Base-by-base conservation (phyloP, 1,284 basidiomycete species). In the Lignosus rhinocerotis region DNA sequence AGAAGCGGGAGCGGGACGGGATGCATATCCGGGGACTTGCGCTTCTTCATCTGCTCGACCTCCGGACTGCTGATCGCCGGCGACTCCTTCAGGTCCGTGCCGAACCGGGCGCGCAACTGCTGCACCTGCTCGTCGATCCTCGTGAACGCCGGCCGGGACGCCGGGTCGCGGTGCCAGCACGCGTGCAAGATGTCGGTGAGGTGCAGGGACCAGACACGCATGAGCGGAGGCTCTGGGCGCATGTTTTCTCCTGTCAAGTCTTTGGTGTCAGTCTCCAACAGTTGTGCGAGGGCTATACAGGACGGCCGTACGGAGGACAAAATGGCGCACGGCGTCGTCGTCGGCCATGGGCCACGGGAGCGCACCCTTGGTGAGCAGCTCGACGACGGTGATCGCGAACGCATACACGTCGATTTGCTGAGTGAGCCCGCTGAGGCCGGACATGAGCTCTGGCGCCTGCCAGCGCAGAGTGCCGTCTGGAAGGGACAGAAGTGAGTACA, bases 391-490 rank as follows among this genome's bases (percentile, higher is more conserved):
- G 44, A 92, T 86, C 0, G 85, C 84, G 67, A 87, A 93, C 1
- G 90, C 82, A 66, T 91, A 93, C 0, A 90, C 82, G 65, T 92
- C 89, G 59, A 82, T 80, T 56, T 81, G 78, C 3, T 76, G 72
- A 0, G 88, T 90, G 39, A 88, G 69, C 21, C 75, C 71, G 47
- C 70, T 75, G 31, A 71, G 66, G 0, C 84, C 87, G 3, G 69
- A 68, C 76, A 92, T 79, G 30, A 90, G 73, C 70, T 93, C 90
- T 1, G 90, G 90, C 5, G 89, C 81, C 66, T 85, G 85, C 90
- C 90, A 92, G 6, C 87, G 75, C 36, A 88, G 73, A 0, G 83
- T 87, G 5, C 84, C 86, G 66, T 80, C 82, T 84, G 54, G 6
- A 33, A 31, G 39, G 39, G 12, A 9, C 21, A 5, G 5, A 14